Evolutionary conservation across 148 eudicot genomes (phyloP).

Genomic region (Suaeda aralocaspica): DNA sequence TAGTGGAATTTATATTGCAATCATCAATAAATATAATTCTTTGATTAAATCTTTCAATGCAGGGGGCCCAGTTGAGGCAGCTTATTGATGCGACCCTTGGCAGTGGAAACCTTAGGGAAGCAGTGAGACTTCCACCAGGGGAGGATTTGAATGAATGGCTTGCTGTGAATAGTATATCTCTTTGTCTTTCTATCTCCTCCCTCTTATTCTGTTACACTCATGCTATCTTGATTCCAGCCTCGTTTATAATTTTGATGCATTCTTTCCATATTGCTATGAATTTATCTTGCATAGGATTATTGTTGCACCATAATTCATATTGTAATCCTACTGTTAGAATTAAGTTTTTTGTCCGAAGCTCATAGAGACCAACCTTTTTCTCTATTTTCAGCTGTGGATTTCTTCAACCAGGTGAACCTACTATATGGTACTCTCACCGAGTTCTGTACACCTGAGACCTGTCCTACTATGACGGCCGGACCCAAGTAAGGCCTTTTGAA

Average conservation of each 20-base stretch:
- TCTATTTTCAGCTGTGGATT: slow-evolving; percentile 85
- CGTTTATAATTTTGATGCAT: background rate
- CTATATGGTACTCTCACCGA: slow-evolving; percentile 97
- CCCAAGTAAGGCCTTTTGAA: slow-evolving; percentile 65
- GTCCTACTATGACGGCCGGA: slow-evolving; percentile 97
- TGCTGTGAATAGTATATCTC: slow-evolving; percentile 80
- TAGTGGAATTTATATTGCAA: background rate
- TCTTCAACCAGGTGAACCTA: slow-evolving; percentile 98
- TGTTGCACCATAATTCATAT: background rate
- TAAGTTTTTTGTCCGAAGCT: background rate
- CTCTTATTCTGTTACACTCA: background rate
- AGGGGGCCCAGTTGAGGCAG: slow-evolving; percentile 93
- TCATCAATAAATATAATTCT: background rate
- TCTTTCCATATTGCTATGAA: background rate
- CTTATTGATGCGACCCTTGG: slow-evolving; percentile 97
- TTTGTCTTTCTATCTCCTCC: slow-evolving; percentile 28
- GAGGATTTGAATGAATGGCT: slow-evolving; percentile 99
- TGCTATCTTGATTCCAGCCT: background rate
- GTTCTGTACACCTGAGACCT: slow-evolving; percentile 87
- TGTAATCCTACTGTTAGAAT: background rate
- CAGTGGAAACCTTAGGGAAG: slow-evolving; percentile 94
- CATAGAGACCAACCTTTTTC: slow-evolving; percentile 24
- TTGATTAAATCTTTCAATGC: slow-evolving; percentile 21
- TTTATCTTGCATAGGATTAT: background rate
- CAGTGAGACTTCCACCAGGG: slow-evolving; percentile 97